These are phyloP conservation scores for Camellia oleifera DNA, from an alignment of 179 eudicot genomes.

Conservation along the genomic window DNA sequence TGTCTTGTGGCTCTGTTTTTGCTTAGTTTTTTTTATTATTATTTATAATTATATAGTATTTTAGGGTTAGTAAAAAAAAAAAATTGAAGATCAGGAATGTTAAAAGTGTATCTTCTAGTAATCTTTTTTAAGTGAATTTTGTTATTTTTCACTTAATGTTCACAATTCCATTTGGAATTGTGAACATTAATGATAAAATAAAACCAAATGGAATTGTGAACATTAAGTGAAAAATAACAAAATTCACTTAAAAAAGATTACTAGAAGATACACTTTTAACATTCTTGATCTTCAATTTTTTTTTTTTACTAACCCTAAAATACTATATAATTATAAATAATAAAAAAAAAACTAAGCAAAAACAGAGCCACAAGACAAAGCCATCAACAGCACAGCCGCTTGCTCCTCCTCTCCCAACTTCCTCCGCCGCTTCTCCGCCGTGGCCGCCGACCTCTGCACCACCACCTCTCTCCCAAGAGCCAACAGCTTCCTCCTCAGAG, in stretches of 20 bases:
- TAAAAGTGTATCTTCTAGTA: too few relatives aligned
- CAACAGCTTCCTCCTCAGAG: slow-evolving; percentile 37
- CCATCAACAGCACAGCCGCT: too few relatives aligned
- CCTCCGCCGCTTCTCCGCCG: slow-evolving; percentile 50
- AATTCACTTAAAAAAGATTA: not conserved
- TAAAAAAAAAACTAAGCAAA: slow-evolving; percentile 42
- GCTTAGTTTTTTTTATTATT: too few relatives aligned
- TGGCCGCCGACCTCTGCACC: too few relatives aligned
- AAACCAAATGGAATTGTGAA: not conserved
- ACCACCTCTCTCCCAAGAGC: slow-evolving; percentile 55
- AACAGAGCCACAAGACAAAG: slow-evolving; percentile 74
- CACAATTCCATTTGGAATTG: too few relatives aligned
- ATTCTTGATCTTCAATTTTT: not conserved
- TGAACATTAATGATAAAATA: not conserved
- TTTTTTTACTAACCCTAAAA: not conserved
- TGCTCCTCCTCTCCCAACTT: slow-evolving; percentile 72
- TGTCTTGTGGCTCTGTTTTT: too few relatives aligned
- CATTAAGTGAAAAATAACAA: not conserved
- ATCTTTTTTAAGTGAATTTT: too few relatives aligned
- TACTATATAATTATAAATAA: not conserved
- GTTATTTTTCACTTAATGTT: too few relatives aligned
- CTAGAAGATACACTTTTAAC: not conserved
- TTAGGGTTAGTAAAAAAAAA: too few relatives aligned
- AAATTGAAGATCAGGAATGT: too few relatives aligned
- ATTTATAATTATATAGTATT: too few relatives aligned